phyloP scores from a whole-genome alignment of 225 moss, liverwort and hornwort genomes.

The Neckera pumila region DNA sequence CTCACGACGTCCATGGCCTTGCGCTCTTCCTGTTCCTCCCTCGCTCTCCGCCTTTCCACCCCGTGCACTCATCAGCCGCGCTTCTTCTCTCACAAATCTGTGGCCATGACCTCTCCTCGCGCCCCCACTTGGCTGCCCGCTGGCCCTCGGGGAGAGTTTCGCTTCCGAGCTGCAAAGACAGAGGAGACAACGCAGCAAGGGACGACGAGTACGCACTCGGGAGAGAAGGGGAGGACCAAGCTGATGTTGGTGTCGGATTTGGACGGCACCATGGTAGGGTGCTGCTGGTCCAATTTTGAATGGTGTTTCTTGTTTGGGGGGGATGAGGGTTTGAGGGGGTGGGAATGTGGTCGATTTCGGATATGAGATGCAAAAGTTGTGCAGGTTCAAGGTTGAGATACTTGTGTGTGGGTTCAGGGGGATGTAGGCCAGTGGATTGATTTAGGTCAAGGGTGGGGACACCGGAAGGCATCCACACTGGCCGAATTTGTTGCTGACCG shows the following conservation, averaged over 20 bases:
- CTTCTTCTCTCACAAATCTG: not conserved
- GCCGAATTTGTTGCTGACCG: not conserved
- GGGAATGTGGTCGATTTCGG: not conserved
- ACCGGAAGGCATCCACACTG: not conserved
- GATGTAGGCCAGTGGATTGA: not conserved
- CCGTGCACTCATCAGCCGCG: not conserved
- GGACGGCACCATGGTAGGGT: conserved; percentile 39
- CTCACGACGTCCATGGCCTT: not conserved
- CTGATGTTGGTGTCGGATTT: conserved; percentile 51
- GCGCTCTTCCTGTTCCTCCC: not conserved
- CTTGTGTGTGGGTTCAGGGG: not conserved
- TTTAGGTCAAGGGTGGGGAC: not conserved
- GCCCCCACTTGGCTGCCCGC: not conserved
- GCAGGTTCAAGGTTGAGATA: not conserved
- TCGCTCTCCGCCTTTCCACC: not conserved
- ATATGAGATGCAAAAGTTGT: not conserved
- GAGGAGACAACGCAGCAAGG: not conserved
- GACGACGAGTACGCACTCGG: not conserved
- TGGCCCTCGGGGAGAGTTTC: not conserved
- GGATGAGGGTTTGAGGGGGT: no score
- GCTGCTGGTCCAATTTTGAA: not conserved
- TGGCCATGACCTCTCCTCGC: not conserved
- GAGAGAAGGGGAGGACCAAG: not conserved
- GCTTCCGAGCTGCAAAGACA: conserved; percentile 11
- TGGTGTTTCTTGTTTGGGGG: not conserved